Evolutionary conservation across 2,329 filamentous ascomycete genomes (phyloP), one percentile per base, ranked within the genome.

Genomic region (Colletotrichum camelliae): DNA sequence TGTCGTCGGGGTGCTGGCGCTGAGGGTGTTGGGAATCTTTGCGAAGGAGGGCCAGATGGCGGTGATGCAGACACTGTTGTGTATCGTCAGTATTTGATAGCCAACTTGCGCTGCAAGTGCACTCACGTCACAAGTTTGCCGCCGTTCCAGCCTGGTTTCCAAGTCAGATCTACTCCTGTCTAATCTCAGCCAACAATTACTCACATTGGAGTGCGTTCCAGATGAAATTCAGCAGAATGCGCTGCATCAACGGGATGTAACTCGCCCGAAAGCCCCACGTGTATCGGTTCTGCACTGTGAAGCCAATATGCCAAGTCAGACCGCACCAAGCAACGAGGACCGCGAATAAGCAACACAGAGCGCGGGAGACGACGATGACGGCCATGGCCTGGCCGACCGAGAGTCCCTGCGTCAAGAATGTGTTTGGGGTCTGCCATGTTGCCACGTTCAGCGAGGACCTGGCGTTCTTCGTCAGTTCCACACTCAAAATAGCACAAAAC

Each of bases 301-400:
- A 87, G 69, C 88, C 88, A 72, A 89, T 86, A 77, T 89, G 88
- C 87, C 87, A 89, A 52, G 83, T 84, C 6, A 89, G 70, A 15
- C 88, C 88, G 27, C 85, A 86, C 86, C 87, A 88, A 10, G 85
- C 87, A 29, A 89, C 85, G 6, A 88, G 77, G 13, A 83, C 83
- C 1, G 87, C 84, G 76, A 89, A 89, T 10, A 84, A 64, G 4
- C 82, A 82, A 67, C 88, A 85, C 6, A 89, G 79, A 0, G 87
- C 76, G 6, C 85, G 83, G 8, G 85, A 85, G 7, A 89, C 68
- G 21, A 88, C 80, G 35, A 89, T 88, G 70, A 88, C 83, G n/a
- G 83, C 78, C 85, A 89, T 87, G 29, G 87, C 80, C 75, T 89
- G 87, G 12, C 83, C 80, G 3, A 88, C 87, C 0, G 87, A 88